Conservation (phyloP, 2,329 filamentous ascomycete genomes). For the Nemania sp. region DNA sequence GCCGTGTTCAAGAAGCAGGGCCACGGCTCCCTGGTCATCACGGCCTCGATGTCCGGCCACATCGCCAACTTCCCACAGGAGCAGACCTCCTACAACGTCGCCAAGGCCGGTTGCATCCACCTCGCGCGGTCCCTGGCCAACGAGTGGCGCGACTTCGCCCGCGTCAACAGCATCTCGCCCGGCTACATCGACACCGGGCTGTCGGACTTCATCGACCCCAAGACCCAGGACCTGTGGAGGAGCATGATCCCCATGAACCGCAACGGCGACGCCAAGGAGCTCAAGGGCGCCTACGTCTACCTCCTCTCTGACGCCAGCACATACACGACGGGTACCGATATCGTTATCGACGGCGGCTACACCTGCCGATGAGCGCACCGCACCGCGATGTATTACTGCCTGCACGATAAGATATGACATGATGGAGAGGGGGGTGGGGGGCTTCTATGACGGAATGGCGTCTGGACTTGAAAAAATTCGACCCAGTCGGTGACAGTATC, state of each 20-base stretch:
- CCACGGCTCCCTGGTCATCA: slow-evolving; percentile 64
- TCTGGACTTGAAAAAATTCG: too few relatives aligned
- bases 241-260: slow-evolving; percentile 47
- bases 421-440: too few relatives aligned
- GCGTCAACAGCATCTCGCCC: slow-evolving; percentile 63
- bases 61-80: slow-evolving; percentile 68
- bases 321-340: slow-evolving; percentile 73
- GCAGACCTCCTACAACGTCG: slow-evolving; percentile 64
- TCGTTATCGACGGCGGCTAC: slow-evolving; percentile 75
- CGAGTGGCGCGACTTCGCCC: slow-evolving; percentile 66
- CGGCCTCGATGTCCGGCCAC: slow-evolving; percentile 67
- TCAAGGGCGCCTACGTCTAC: slow-evolving; percentile 76
- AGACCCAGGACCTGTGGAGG: slow-evolving; percentile 40
- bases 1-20: slow-evolving; percentile 64
- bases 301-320: slow-evolving; percentile 74
- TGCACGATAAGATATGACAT: background rate
- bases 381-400: background rate
- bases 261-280: slow-evolving; percentile 65
- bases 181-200: slow-evolving; percentile 57
- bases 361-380: slow-evolving; percentile 28
- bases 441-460: too few relatives aligned
- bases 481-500: too few relatives aligned
- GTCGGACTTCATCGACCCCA: slow-evolving; percentile 48
- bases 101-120: slow-evolving; percentile 55
- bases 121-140: slow-evolving; percentile 52